Evolutionary conservation across 2,329 filamentous ascomycete species (phyloP).

Genomic region (Macrophomina pseudophaseolina): DNA sequence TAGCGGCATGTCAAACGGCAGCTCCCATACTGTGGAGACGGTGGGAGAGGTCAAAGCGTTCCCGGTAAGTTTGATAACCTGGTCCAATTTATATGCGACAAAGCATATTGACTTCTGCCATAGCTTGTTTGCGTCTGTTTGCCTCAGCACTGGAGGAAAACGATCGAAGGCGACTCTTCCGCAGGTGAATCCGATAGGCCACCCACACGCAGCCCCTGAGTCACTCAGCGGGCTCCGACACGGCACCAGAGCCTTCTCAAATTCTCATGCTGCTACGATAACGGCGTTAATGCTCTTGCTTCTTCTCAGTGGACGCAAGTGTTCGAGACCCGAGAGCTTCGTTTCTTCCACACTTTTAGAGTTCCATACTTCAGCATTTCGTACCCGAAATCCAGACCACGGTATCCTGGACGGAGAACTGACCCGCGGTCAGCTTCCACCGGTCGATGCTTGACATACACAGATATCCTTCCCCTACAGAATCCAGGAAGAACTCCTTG

Average conservation of each 20-base stretch:
- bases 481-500: neutral
- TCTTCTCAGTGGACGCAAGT: neutral
- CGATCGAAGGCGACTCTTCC: constrained; percentile 78
- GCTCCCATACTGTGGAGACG: constrained; percentile 46
- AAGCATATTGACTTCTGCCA: constrained; percentile 15
- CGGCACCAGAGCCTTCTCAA: neutral
- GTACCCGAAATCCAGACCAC: neutral
- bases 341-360: neutral
- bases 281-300: constrained; percentile 25
- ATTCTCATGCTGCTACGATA: constrained; percentile 24
- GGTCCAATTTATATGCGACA: neutral
- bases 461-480: constrained; percentile 5
- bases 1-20: constrained; percentile 88
- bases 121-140: constrained; percentile 88
- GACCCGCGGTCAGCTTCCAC: neutral
- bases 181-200: constrained; percentile 10
- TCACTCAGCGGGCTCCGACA: neutral
- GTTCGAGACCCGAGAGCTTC: neutral
- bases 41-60: constrained; percentile 94
- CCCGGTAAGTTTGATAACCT: constrained; percentile 56
- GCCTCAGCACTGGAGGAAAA: constrained; percentile 95
- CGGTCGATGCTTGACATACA: neutral
- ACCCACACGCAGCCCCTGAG: constrained; percentile 17
- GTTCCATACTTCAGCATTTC: neutral
- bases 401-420: neutral